phyloP scores from a whole-genome alignment of 1,139 yeast genomes.

The Lodderomyces orthopsilosis region DNA sequence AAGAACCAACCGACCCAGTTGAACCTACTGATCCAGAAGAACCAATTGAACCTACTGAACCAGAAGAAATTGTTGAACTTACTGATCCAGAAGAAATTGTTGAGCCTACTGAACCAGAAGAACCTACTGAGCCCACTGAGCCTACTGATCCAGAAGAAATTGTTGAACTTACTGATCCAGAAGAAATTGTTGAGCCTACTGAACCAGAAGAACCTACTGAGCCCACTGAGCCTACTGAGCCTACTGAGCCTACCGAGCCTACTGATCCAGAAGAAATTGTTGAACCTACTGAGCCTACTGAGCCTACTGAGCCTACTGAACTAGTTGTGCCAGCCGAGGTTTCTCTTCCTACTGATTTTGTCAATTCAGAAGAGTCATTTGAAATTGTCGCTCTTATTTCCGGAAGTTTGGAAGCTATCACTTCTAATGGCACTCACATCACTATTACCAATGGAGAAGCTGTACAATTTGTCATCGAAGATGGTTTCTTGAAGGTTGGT shows the following conservation, averaged over 20 bases:
- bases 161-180: slow-evolving; percentile 18
- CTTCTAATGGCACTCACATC: slow-evolving; percentile 8
- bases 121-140: slow-evolving; percentile 3
- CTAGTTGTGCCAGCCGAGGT: not conserved
- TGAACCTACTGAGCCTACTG: slow-evolving; percentile 9
- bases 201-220: not conserved
- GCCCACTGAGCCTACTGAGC: slow-evolving; percentile 4
- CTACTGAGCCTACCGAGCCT: slow-evolving; percentile 1
- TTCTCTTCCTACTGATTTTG: slow-evolving; percentile 6
- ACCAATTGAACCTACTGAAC: slow-evolving; percentile 1
- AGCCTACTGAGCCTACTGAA: slow-evolving; percentile 22
- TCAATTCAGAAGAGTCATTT: slow-evolving; percentile 30
- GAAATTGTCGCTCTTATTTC: not conserved
- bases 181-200: slow-evolving; percentile 15
- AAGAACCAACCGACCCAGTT: slow-evolving; percentile 5
- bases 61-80: not conserved
- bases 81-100: not conserved
- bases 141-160: slow-evolving; percentile 3
- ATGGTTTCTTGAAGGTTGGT: slow-evolving; percentile 6
- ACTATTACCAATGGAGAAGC: slow-evolving; percentile 5
- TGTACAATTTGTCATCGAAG: slow-evolving; percentile 5
- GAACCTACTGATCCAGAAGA: slow-evolving; percentile 1
- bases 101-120: slow-evolving; percentile 4
- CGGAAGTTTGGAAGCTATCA: slow-evolving; percentile 1
- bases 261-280: slow-evolving; percentile 3